phyloP scores from a whole-genome alignment of 495 filamentous ascomycete species.

The Delitschia confertaspora region DNA sequence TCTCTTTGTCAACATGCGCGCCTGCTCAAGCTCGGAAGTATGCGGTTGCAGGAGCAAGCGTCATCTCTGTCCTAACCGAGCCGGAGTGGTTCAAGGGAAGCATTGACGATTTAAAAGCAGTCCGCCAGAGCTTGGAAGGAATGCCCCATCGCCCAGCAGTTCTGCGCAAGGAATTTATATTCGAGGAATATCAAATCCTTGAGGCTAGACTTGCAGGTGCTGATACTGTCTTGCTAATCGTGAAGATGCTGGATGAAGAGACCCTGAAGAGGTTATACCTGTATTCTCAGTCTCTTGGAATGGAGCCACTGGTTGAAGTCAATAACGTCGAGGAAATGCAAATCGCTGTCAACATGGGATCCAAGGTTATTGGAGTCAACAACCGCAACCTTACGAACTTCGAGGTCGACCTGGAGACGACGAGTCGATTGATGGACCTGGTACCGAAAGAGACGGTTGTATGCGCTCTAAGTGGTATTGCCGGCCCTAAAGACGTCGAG shows the following conservation, averaged over 20 bases:
- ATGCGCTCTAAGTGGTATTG: conserved; percentile 91
- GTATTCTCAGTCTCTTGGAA: conserved; percentile 82
- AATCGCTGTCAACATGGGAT: conserved; percentile 72
- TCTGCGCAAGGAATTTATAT: conserved; percentile 93
- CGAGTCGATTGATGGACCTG: conserved; percentile 77
- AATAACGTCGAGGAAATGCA: conserved; percentile 91
- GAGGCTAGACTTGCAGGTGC: conserved; percentile 90
- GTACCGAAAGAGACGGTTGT: conserved; percentile 82
- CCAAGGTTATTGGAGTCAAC: conserved; percentile 96
- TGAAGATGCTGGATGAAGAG: conserved; percentile 85
- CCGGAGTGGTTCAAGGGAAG: conserved; percentile 98
- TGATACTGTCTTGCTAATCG: conserved; percentile 91
- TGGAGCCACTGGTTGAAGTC: conserved; percentile 97
- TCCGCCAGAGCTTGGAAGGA: conserved; percentile 76
- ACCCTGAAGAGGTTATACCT: conserved; percentile 71
- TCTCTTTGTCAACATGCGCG: conserved; percentile 77
- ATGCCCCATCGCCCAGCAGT: conserved; percentile 88
- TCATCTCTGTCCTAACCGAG: conserved; percentile 95
- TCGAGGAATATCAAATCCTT: conserved; percentile 96
- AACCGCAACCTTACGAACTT: conserved; percentile 94
- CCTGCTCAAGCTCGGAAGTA: conserved; percentile 86
- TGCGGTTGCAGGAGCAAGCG: conserved; percentile 85
- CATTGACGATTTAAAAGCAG: conserved; percentile 84
- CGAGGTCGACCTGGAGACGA: conserved; percentile 91
- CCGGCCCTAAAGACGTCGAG: conserved; percentile 79